Base-by-base conservation (phyloP, 768 basidiomycete species). In the Rhodocollybia butyracea region DNA sequence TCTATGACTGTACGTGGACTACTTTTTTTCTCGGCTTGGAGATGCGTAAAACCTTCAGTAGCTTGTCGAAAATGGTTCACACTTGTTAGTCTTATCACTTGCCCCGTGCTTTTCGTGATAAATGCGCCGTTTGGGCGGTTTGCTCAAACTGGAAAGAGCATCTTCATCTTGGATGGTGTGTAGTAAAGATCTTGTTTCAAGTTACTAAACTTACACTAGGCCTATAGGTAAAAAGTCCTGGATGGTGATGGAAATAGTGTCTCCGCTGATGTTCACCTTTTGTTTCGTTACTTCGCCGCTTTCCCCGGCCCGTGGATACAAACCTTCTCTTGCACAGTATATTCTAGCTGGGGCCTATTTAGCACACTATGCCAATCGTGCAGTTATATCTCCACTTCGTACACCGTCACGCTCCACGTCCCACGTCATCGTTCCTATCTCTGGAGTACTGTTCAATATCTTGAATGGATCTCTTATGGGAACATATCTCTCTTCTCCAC, bases 61-160 rank as follows among this genome's bases (percentile, higher is more conserved):
- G 79, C 46, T 10, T 56, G 57, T 3, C 63, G 79, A 46, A 80
- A 79, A 65, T 76, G 76, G 65, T 78, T 81, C 42, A 70, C 78
- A 10, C 53, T 85, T 2, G 30, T 68, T 0, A 76, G 77, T 2
- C 42, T 73, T 1, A 11, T 74, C 10, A 26, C 67, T 1, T 63
- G 63, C 29, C 81, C 80, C 0, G 22, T 74, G 0, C 60, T 68
- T 10, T 76, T 88, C 59, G 34, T 83, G 48, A 64, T 90, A 48
- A 75, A 93, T 64, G 92, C 91, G 0, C 89, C 89, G 0, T 92
- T 92, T 66, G 93, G 93, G 10, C 80, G 89, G 0, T 94, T 94
- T 65, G 68, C 84, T 0, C 81, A 79, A 0, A 58, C 66, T 34
- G 31, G 66, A 19, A 60, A 71, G 34, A 76, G 67, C 51, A 55